Conservation (phyloP, 768 basidiomycete species). For the Tylopilus subfusipes region DNA sequence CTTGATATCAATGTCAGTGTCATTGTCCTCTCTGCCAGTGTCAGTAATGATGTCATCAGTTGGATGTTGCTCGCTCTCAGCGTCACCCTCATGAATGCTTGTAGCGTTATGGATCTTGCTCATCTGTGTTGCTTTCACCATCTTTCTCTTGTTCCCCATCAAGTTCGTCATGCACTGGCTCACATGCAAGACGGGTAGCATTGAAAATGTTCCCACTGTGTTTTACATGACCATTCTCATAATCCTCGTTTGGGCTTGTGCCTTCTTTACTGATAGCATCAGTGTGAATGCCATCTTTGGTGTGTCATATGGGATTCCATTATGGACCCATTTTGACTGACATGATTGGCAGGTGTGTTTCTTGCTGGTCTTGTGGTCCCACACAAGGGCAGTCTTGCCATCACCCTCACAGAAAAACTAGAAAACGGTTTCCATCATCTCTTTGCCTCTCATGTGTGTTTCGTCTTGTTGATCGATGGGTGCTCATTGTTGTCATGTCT, state of each 20-base stretch:
- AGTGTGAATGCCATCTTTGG: slow-evolving; percentile 95
- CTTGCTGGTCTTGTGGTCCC: slow-evolving; percentile 80
- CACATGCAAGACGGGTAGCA: slow-evolving; percentile 73
- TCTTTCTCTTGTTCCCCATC: slow-evolving; percentile 71
- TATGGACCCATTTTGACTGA: too few species aligned
- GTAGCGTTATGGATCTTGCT: slow-evolving; percentile 82
- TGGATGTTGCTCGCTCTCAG: slow-evolving; percentile 89
- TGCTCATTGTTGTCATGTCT: background rate
- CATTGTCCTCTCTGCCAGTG: slow-evolving; percentile 88
- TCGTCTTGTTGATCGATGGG: background rate
- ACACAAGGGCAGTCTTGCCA: slow-evolving; percentile 80
- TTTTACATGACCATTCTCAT: slow-evolving; percentile 87
- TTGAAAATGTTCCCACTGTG: slow-evolving; percentile 78
- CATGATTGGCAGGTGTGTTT: slow-evolving; percentile 76
- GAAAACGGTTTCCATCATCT: slow-evolving; percentile 90
- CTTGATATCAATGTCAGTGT: slow-evolving; percentile 91
- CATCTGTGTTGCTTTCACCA: slow-evolving; percentile 71
- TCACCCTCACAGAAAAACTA: slow-evolving; percentile 89
- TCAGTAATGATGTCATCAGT: slow-evolving; percentile 82
- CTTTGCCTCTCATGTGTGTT: slow-evolving; percentile 68
- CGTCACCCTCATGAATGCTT: slow-evolving; percentile 88
- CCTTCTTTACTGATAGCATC: slow-evolving; percentile 97
- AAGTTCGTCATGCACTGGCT: slow-evolving; percentile 64
- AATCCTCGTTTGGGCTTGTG: slow-evolving; percentile 75
- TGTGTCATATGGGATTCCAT: too few species aligned